Percentiles rank a stretch among this genome's conserved stretches.
Conservation (phyloP, 257 asterid species). For the Penstemon newberryi region DNA sequence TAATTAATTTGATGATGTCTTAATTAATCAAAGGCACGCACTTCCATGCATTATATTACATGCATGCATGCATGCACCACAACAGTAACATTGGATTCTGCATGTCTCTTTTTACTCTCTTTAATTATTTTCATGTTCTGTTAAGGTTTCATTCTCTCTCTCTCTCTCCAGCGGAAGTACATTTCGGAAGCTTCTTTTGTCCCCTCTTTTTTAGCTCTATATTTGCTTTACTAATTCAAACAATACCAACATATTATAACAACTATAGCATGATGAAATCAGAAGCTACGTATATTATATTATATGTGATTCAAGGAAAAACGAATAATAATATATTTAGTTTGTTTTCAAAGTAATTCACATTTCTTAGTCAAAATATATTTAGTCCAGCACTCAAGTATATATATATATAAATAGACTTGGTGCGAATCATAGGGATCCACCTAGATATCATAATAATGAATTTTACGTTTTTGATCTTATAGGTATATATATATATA, state of each 20-base stretch:
- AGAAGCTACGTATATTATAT: too few species aligned
- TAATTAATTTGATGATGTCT: constrained; percentile 12
- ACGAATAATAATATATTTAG: too few species aligned
- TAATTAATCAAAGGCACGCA: constrained; percentile 34
- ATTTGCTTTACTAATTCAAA: not conserved
- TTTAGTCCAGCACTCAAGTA: too few species aligned
- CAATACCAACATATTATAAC: not conserved
- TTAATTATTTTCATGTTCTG: not conserved
- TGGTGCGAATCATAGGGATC: too few species aligned
- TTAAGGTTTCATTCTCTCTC: constrained; percentile 21
- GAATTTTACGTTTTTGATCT: too few species aligned
- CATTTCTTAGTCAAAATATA: too few species aligned
- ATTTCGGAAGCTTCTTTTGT: constrained; percentile 40
- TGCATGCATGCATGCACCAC: not conserved
- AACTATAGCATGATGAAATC: too few species aligned
- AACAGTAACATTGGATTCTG: constrained; percentile 38
- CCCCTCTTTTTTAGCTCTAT: not conserved
- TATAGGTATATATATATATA: too few species aligned
- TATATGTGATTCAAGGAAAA: too few species aligned
- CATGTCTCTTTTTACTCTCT: not conserved
- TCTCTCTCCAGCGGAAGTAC: constrained; percentile 27
- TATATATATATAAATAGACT: too few species aligned
- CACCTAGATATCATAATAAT: too few species aligned
- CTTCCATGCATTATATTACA: constrained; percentile 26
- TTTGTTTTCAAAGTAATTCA: too few species aligned